Conservation (phyloP, 495 filamentous ascomycete species). For the Aspergillus kassunensis region DNA sequence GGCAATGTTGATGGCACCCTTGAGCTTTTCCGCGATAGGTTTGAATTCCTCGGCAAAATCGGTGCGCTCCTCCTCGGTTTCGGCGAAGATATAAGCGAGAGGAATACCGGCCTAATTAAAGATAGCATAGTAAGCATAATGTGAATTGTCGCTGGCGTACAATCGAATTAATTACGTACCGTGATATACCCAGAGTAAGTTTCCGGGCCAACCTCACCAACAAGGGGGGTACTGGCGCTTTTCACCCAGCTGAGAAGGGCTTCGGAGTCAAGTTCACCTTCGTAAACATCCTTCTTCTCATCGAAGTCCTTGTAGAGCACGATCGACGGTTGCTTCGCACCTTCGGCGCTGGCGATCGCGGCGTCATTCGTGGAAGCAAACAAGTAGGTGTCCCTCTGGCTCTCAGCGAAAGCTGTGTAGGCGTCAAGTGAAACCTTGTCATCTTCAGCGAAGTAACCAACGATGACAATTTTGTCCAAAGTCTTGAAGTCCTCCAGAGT, state of each 20-base stretch:
- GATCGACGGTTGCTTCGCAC: conserved; percentile 77
- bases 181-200: conserved; percentile 97
- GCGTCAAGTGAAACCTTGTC: conserved; percentile 83
- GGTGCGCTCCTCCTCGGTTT: conserved; percentile 84
- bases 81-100: conserved; percentile 96
- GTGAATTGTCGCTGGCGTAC: too few species aligned
- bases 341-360: conserved; percentile 81
- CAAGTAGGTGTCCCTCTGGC: conserved; percentile 83
- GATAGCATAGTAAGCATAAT: conserved; percentile 3
- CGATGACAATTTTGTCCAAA: conserved; percentile 90
- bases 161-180: conserved; percentile 52
- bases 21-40: conserved; percentile 54
- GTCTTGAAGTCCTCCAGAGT: conserved; percentile 95
- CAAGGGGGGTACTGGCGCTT: conserved; percentile 78
- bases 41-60: conserved; percentile 61
- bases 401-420: conserved; percentile 75
- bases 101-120: conserved; percentile 72
- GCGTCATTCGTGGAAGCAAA: conserved; percentile 85
- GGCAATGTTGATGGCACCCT: conserved; percentile 89
- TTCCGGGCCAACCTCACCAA: conserved; percentile 96
- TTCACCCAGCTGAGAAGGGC: conserved; percentile 79
- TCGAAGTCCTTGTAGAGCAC: conserved; percentile 98
- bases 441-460: conserved; percentile 79
- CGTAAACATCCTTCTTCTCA: conserved; percentile 85
- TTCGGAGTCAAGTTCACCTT: conserved; percentile 72